phyloP scores from a whole-genome alignment of 2,329 filamentous ascomycete genomes.

The Paraconiothyrium sp. region DNA sequence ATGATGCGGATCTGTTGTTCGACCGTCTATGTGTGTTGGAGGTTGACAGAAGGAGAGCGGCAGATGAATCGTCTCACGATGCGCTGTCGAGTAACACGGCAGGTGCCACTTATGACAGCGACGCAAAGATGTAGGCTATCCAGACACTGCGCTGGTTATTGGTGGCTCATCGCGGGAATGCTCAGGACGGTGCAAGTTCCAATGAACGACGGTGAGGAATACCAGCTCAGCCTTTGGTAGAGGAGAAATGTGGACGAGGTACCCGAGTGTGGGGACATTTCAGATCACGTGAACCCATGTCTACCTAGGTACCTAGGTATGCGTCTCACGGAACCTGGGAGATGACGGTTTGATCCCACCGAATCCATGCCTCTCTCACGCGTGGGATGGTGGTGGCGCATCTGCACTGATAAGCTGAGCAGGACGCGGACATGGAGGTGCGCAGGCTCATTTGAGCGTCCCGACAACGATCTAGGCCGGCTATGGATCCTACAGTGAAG shows the following conservation, averaged over 20 bases:
- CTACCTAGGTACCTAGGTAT: too few relatives aligned
- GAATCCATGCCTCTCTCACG: too few relatives aligned
- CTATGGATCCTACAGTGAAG: too few relatives aligned
- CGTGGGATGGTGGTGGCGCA: neutral
- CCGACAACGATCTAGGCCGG: neutral
- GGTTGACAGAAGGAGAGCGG: constrained; percentile 10
- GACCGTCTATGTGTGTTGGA: neutral
- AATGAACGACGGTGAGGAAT: too few relatives aligned
- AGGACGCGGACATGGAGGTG: neutral
- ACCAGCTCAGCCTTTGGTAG: too few relatives aligned
- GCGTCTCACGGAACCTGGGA: too few relatives aligned
- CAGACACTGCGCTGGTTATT: constrained; percentile 1
- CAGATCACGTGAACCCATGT: too few relatives aligned
- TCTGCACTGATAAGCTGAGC: neutral
- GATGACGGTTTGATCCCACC: too few relatives aligned
- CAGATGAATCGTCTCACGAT: constrained; percentile 10
- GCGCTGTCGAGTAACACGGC: constrained; percentile 9
- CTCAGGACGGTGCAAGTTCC: neutral
- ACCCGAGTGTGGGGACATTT: too few relatives aligned
- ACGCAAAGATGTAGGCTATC: constrained; percentile 2
- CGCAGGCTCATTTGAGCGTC: neutral
- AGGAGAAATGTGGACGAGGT: too few relatives aligned
- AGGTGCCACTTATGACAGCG: neutral
- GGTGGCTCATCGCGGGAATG: constrained; percentile 7
- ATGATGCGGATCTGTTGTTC: neutral